These are phyloP conservation scores for Ophiosphaerella narmari DNA, from an alignment of 2,329 filamentous ascomycete species.

Conservation along the genomic window DNA sequence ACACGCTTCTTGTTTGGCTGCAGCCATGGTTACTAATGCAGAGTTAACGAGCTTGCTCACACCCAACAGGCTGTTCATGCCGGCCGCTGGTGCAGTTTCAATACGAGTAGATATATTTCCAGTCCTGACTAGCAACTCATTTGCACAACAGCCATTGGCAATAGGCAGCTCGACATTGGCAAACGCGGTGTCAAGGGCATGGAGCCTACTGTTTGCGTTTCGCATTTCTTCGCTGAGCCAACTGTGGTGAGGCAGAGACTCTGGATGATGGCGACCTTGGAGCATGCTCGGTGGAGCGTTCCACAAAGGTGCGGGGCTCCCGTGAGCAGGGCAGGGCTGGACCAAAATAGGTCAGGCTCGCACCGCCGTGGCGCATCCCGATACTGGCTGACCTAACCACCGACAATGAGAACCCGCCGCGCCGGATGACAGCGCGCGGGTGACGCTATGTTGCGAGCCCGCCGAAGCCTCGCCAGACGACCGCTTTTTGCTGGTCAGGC, in stretches of 20 bases:
- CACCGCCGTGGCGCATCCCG: constrained; percentile 29
- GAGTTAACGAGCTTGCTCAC: constrained; percentile 28
- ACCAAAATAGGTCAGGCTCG: constrained; percentile 31
- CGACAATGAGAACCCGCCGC: constrained; percentile 30
- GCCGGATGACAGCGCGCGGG: constrained; percentile 38
- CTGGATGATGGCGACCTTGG: no score
- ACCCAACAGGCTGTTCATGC: constrained; percentile 28
- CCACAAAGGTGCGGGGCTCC: constrained; percentile 29
- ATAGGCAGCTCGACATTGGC: no score
- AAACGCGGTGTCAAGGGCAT: no score
- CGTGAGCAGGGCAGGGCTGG: constrained; percentile 19
- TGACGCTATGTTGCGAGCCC: constrained; percentile 27
- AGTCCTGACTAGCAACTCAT: constrained; percentile 16
- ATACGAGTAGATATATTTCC: constrained; percentile 19
- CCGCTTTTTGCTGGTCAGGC: constrained; percentile 23
- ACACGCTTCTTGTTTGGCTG: constrained; percentile 19
- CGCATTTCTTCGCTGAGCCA: no score
- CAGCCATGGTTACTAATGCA: constrained; percentile 32
- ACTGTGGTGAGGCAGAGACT: no score
- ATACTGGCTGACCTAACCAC: constrained; percentile 32
- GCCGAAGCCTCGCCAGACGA: constrained; percentile 19
- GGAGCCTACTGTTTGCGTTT: no score
- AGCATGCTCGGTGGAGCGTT: constrained; percentile 1
- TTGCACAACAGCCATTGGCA: no score
- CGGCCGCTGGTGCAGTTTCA: constrained; percentile 25